A percentile compares a stretch with the other conserved stretches of the same genome.
phyloP scores from a whole-genome alignment of 371 early-diverging fungal species.

The Mucor mucedo region DNA sequence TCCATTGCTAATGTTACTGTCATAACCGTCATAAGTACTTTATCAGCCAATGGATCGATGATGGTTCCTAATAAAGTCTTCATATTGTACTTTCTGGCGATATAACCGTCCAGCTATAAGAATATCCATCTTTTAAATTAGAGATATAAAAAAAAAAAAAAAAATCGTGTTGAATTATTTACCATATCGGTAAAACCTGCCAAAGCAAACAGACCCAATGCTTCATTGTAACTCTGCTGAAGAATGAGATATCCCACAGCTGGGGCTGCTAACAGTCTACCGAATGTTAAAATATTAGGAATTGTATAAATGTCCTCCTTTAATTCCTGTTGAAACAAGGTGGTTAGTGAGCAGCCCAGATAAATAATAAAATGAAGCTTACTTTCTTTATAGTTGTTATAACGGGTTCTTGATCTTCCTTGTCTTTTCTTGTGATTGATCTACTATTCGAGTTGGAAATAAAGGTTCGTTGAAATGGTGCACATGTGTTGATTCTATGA shows the following conservation, averaged over 20 bases:
- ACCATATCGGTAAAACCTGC: conserved; percentile 89
- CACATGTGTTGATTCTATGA: background rate
- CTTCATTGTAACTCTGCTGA: conserved; percentile 68
- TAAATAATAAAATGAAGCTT: background rate
- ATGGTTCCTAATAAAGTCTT: conserved; percentile 88
- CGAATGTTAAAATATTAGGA: conserved; percentile 86
- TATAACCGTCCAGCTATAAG: conserved; percentile 84
- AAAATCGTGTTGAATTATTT: conserved; percentile 6
- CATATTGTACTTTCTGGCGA: conserved; percentile 89
- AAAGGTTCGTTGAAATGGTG: conserved; percentile 4
- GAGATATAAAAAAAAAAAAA: background rate
- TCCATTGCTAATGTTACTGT: conserved; percentile 80
- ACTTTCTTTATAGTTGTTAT: background rate
- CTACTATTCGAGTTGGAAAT: background rate
- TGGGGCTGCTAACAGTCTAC: conserved; percentile 80
- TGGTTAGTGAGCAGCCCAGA: too few species aligned
- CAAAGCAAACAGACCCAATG: conserved; percentile 75
- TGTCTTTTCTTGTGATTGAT: background rate
- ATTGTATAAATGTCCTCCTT: conserved; percentile 88
- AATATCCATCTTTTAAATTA: background rate
- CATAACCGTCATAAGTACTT: conserved; percentile 91
- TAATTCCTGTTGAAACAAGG: conserved; percentile 8
- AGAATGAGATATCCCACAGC: conserved; percentile 88
- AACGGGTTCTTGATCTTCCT: background rate
- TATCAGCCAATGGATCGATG: conserved; percentile 97